Conservation (phyloP, 352 stramenopile genomes). For the Labyrinthula sp. region DNA sequence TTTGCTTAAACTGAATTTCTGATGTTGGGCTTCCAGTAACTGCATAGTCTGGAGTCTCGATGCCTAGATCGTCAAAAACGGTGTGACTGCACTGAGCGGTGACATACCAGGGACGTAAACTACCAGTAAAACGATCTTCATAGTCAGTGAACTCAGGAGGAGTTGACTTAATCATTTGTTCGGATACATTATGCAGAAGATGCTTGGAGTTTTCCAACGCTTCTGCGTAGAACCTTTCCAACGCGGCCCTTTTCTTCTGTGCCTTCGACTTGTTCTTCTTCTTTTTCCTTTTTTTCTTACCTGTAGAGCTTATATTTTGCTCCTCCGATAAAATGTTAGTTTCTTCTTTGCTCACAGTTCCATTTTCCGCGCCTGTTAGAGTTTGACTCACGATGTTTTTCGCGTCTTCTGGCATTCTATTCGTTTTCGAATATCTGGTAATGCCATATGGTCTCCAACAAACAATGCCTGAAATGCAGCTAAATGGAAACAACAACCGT, state of each 20-base stretch:
- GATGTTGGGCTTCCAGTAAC: slow-evolving; percentile 2
- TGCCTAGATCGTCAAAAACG: slow-evolving; percentile 7
- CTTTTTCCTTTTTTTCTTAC: slow-evolving; percentile 28
- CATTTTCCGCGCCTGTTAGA: slow-evolving; percentile 1
- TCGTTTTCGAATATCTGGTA: too few species aligned
- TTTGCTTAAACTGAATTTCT: slow-evolving; percentile 5
- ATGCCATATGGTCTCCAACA: too few species aligned
- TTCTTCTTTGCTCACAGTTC: neutral
- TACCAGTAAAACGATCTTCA: slow-evolving; percentile 10
- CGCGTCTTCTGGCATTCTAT: neutral
- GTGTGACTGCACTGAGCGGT: slow-evolving; percentile 27
- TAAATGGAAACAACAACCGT: too few species aligned
- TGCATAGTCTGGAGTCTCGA: slow-evolving; percentile 10
- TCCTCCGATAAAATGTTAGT: slow-evolving; percentile 1
- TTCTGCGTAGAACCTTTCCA: slow-evolving; percentile 2
- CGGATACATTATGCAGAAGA: too few species aligned
- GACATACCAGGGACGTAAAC: slow-evolving; percentile 10
- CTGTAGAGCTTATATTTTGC: slow-evolving; percentile 1
- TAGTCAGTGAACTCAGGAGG: too few species aligned
- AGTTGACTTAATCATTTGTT: too few species aligned
- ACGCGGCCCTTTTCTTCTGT: slow-evolving; percentile 7
- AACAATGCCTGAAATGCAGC: too few species aligned
- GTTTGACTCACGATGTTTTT: neutral
- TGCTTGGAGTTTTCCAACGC: too few species aligned
- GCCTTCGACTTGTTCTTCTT: slow-evolving; percentile 28